Conservation (phyloP, 1,139 yeast genomes). For the Williopsis jadinii region DNA sequence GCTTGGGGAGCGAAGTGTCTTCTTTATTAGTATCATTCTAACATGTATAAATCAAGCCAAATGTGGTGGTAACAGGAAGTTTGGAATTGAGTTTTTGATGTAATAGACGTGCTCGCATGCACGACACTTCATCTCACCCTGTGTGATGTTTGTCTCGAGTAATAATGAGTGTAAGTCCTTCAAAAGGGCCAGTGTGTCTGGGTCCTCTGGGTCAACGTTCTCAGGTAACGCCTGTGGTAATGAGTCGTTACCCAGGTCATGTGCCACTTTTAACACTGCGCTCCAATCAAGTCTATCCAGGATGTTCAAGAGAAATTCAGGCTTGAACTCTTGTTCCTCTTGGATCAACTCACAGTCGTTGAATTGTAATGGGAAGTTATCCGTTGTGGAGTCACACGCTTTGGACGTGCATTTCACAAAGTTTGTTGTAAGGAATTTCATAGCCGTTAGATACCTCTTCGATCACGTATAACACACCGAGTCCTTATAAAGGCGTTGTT, state of each 20-base stretch:
- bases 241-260: slow-evolving; percentile 50
- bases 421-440: slow-evolving; percentile 93
- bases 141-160: slow-evolving; percentile 76
- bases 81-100: slow-evolving; percentile 91
- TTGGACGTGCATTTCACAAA: slow-evolving; percentile 92
- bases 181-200: slow-evolving; percentile 55
- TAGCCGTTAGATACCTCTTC: background rate
- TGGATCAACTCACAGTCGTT: slow-evolving; percentile 66
- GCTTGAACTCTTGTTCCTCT: slow-evolving; percentile 74
- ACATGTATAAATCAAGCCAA: slow-evolving; percentile 37
- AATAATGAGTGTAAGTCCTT: slow-evolving; percentile 72
- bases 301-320: slow-evolving; percentile 72
- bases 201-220: slow-evolving; percentile 32
- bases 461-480: too few species aligned
- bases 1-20: too few species aligned
- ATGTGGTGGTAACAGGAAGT: slow-evolving; percentile 91
- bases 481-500: too few species aligned
- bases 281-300: slow-evolving; percentile 84
- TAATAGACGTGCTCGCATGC: slow-evolving; percentile 84
- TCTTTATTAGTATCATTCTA: too few species aligned
- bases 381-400: slow-evolving; percentile 64
- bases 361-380: slow-evolving; percentile 76
- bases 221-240: slow-evolving; percentile 66
- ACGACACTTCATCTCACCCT: slow-evolving; percentile 84
- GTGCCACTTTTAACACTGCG: slow-evolving; percentile 71